Conservation (phyloP, 2,329 filamentous ascomycete species). For the Ustulina deusta region DNA sequence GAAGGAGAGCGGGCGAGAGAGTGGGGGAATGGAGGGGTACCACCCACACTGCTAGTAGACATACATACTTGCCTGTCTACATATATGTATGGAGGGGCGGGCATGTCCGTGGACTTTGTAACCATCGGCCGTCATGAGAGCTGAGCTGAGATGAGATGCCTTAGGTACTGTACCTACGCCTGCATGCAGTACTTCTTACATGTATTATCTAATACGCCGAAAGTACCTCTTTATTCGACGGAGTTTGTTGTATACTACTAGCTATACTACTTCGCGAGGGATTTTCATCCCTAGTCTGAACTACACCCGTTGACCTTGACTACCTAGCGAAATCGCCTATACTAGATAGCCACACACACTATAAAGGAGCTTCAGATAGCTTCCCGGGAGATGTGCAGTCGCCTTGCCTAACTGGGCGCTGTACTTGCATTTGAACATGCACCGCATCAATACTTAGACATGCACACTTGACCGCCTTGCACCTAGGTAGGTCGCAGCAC, state of each 20-base stretch:
- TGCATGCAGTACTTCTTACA: neutral
- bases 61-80: neutral
- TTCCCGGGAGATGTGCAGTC: slow-evolving; percentile 11
- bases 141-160: slow-evolving; percentile 23
- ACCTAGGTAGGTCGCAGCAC: slow-evolving; percentile 26
- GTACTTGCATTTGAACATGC: slow-evolving; percentile 19
- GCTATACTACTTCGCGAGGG: too few species aligned
- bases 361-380: neutral
- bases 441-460: slow-evolving; percentile 27
- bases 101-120: slow-evolving; percentile 34
- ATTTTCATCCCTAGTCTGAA: too few species aligned
- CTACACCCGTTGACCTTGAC: too few species aligned
- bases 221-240: too few species aligned
- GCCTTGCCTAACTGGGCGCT: slow-evolving; percentile 25
- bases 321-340: too few species aligned
- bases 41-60: neutral
- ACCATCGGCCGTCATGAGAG: slow-evolving; percentile 36
- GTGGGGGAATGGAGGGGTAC: slow-evolving; percentile 13
- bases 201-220: neutral
- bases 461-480: slow-evolving; percentile 37
- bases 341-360: too few species aligned
- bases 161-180: neutral
- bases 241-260: too few species aligned
- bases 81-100: slow-evolving; percentile 18
- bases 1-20: neutral